Base-by-base conservation (phyloP, 75 land plant genomes). In the Selaginella tamariscina region DNA sequence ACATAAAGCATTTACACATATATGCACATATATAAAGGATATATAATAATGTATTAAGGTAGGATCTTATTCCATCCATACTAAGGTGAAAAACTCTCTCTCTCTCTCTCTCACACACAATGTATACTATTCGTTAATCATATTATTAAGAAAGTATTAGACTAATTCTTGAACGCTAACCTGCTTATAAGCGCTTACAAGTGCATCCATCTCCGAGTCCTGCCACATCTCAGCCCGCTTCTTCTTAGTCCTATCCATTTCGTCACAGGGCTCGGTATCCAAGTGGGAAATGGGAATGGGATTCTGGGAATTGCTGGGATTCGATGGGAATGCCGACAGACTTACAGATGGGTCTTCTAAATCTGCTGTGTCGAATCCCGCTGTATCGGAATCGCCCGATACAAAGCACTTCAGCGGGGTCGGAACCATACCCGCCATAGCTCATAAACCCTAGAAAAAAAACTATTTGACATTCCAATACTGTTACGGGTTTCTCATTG, bases 141-240 rank as follows among this genome's bases (percentile, higher is more conserved):
- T n/a, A n/a, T n/a, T n/a, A n/a, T n/a, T n/a, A n/a, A n/a, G n/a
- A n/a, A n/a, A n/a, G n/a, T n/a, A n/a, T n/a, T n/a, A n/a, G n/a
- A n/a, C n/a, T n/a, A n/a, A n/a, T n/a, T n/a, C n/a, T n/a, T n/a
- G n/a, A n/a, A n/a, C n/a, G n/a, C n/a, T n/a, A n/a, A n/a, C 55
- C 30, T 73, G 69, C 23, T 56, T 54, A 49, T 73, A 75, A 23
- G 75, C 77, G 9, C 67, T 30, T 23, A 74, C 76, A 2, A 74
- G 33, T 0, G 64, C 76, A 59, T 74, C 76, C 54, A 74, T 62
- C 49, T 74, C 76, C 28, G 66, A 22, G 24, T 74, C 74, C 66
- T 74, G 76, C 76, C 76, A 74, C 21, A 56, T 74, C 26, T 74
- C 76, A 0, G 76, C 76, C 29, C 76, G 65, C 29, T 63, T 71